These are phyloP conservation scores for Fagus crenata DNA, from an alignment of 306 rosid species.

Conservation along the genomic window DNA sequence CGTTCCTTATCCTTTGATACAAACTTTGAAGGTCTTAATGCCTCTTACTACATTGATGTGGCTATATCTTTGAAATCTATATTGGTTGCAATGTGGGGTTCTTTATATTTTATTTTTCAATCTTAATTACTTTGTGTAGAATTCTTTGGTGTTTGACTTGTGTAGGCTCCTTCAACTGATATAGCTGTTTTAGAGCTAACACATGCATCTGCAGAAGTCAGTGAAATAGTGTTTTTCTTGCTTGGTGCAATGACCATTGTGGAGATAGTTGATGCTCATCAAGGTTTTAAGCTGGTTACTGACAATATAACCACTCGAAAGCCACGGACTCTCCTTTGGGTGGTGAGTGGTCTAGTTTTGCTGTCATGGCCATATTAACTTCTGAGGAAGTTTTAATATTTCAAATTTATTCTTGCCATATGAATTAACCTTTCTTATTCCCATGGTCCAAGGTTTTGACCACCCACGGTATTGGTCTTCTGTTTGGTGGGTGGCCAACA, in stretches of 20 bases:
- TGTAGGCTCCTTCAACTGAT: slow-evolving; percentile 90
- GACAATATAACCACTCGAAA: slow-evolving; percentile 89
- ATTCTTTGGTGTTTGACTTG: neutral
- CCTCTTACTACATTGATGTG: neutral
- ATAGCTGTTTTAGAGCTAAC: slow-evolving; percentile 85
- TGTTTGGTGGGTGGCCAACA: neutral
- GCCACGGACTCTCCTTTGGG: slow-evolving; percentile 89
- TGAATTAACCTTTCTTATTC: slow-evolving; percentile 1
- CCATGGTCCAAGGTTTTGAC: neutral
- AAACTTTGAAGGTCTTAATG: neutral
- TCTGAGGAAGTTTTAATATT: slow-evolving; percentile 8
- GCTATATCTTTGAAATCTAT: neutral
- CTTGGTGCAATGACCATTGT: slow-evolving; percentile 98
- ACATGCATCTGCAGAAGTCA: slow-evolving; percentile 87
- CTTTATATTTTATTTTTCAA: neutral
- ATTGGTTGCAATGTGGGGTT: slow-evolving; percentile 1
- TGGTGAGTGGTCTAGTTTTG: slow-evolving; percentile 59
- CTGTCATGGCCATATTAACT: slow-evolving; percentile 12
- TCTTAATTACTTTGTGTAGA: slow-evolving; percentile 6
- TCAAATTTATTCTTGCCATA: slow-evolving; percentile 10
- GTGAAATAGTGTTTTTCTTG: slow-evolving; percentile 93
- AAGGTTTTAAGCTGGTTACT: slow-evolving; percentile 91
- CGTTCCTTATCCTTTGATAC: neutral
- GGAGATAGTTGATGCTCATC: slow-evolving; percentile 90
- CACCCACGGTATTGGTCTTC: neutral